Evolutionary conservation across 2,329 filamentous ascomycete species (phyloP).

Genomic region (Trichothecium roseum): DNA sequence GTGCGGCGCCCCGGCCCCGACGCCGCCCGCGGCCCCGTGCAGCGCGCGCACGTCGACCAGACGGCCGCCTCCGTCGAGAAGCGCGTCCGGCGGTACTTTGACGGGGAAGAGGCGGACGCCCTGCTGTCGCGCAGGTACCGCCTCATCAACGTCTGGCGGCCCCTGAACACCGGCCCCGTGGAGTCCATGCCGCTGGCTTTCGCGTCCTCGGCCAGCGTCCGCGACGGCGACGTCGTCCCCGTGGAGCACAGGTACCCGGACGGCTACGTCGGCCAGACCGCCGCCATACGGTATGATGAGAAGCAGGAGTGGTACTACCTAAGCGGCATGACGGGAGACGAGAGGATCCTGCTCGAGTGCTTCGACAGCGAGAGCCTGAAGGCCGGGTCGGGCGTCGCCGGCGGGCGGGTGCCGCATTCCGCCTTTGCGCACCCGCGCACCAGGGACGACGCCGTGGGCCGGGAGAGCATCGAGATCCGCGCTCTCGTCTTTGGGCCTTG

Average conservation of each 20-base stretch:
- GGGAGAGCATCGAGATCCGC: conserved; percentile 86
- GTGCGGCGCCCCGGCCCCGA: conserved; percentile 56
- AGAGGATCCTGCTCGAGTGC: conserved; percentile 69
- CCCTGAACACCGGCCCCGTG: conserved; percentile 47
- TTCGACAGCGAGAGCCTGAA: conserved; percentile 55
- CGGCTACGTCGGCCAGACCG: conserved; percentile 62
- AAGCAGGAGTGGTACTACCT: conserved; percentile 69
- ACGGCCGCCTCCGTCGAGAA: conserved; percentile 53
- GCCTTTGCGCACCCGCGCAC: conserved; percentile 72
- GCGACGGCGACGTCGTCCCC: conserved; percentile 54
- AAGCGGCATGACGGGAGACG: conserved; percentile 64
- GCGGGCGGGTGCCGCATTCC: conserved; percentile 56
- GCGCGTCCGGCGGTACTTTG: conserved; percentile 54
- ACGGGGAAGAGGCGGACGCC: conserved; percentile 52
- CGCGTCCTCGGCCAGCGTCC: conserved; percentile 51
- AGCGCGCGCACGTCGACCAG: conserved; percentile 73
- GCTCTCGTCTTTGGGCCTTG: conserved; percentile 68
- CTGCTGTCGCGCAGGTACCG: conserved; percentile 62
- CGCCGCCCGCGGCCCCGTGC: conserved; percentile 58
- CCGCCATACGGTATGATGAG: conserved; percentile 51
- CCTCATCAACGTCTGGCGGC: conserved; percentile 82
- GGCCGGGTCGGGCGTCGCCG: conserved; percentile 38
- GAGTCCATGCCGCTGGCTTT: conserved; percentile 60
- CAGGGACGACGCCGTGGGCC: conserved; percentile 54
- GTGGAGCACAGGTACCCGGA: conserved; percentile 62